Conservation (phyloP, 257 asterid species). For the Mentha longifolia region DNA sequence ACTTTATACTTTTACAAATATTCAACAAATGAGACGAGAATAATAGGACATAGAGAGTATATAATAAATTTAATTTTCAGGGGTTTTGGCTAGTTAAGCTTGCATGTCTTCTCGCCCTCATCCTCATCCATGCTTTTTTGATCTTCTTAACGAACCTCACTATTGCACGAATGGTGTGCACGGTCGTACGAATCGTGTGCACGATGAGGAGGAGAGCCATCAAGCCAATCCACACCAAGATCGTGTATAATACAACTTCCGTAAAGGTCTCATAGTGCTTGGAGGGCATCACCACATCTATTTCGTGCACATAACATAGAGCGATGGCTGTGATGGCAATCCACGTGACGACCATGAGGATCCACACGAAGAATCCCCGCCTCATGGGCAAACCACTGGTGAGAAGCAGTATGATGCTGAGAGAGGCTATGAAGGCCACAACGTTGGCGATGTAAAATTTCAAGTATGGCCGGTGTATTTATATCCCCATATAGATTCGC, state of each 20-base stretch:
- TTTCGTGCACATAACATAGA: background rate
- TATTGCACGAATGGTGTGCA: too few species aligned
- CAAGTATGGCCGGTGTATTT: background rate
- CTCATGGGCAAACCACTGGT: constrained; percentile 32
- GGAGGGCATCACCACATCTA: background rate
- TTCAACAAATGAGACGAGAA: too few species aligned
- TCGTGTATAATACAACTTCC: too few species aligned
- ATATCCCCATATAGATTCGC: too few species aligned
- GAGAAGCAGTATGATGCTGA: constrained; percentile 13
- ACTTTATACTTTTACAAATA: too few species aligned
- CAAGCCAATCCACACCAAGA: background rate
- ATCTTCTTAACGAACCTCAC: constrained; percentile 22
- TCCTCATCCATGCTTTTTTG: background rate
- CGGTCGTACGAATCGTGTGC: constrained; percentile 29
- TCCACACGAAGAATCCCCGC: constrained; percentile 34
- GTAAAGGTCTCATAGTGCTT: too few species aligned
- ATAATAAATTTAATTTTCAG: too few species aligned
- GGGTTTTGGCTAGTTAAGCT: too few species aligned
- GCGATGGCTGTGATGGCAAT: background rate
- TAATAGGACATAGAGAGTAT: too few species aligned
- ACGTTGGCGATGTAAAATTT: background rate
- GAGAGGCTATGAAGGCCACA: constrained; percentile 28
- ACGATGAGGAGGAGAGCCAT: background rate
- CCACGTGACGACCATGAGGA: background rate
- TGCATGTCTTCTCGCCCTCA: background rate